Conservation (phyloP, 1,284 basidiomycete genomes). For the Mycena sp. region DNA sequence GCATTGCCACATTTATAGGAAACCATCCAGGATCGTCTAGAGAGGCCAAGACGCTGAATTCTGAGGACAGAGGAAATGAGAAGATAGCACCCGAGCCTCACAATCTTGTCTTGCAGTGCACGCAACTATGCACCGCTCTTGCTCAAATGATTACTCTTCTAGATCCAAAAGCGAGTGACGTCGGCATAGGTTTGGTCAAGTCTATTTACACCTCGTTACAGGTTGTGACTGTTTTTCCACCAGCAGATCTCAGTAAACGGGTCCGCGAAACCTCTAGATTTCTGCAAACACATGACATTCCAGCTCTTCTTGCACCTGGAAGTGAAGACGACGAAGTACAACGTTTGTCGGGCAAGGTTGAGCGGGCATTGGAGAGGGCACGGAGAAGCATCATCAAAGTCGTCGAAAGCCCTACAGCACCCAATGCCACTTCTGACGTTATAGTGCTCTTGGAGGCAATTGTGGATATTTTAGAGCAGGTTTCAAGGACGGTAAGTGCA, state of each 20-base stretch:
- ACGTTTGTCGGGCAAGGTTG: slow-evolving; percentile 59
- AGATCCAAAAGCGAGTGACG: slow-evolving; percentile 34
- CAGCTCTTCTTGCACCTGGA: slow-evolving; percentile 22
- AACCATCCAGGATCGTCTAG: slow-evolving; percentile 27
- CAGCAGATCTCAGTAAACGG: slow-evolving; percentile 12
- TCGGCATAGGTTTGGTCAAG: slow-evolving; percentile 24
- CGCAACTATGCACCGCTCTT: slow-evolving; percentile 53
- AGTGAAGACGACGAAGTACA: slow-evolving; percentile 43
- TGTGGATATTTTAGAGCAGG: slow-evolving; percentile 38
- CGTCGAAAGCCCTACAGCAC: slow-evolving; percentile 46
- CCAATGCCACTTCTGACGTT: slow-evolving; percentile 4
- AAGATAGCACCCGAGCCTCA: neutral
- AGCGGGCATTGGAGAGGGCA: slow-evolving; percentile 67
- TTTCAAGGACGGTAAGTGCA: slow-evolving; percentile 39
- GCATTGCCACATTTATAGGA: slow-evolving; percentile 54
- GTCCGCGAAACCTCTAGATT: slow-evolving; percentile 25
- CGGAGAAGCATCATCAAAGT: slow-evolving; percentile 57
- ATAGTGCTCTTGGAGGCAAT: slow-evolving; percentile 43
- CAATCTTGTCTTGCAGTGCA: slow-evolving; percentile 43
- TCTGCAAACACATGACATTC: slow-evolving; percentile 4
- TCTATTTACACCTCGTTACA: too few species aligned
- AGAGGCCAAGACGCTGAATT: neutral
- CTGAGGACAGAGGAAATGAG: slow-evolving; percentile 14
- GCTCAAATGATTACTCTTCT: slow-evolving; percentile 52
- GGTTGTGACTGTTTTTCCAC: neutral